A percentile compares a stretch with the other conserved stretches of the same genome.
Conservation (phyloP, 2,329 filamentous ascomycete genomes). For the Cercospora beticola region DNA sequence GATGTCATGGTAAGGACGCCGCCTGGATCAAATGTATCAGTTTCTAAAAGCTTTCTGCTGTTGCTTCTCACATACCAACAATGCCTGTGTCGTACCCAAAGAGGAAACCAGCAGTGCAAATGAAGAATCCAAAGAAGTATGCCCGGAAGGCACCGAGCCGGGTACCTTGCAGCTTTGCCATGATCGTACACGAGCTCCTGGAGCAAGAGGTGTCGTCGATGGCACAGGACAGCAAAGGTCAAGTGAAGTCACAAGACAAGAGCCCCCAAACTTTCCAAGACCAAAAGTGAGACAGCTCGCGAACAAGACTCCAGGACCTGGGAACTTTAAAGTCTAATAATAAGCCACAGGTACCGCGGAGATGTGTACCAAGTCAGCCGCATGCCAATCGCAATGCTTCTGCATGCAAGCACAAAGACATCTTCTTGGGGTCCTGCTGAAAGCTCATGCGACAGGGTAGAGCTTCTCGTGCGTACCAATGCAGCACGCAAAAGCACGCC, state of each 20-base stretch:
- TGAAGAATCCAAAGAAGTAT: conserved; percentile 31
- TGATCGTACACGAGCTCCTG: background rate
- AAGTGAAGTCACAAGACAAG: conserved; percentile 1
- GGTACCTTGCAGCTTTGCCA: conserved; percentile 29
- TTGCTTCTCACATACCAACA: conserved; percentile 21
- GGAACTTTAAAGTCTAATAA: background rate
- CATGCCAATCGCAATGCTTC: background rate
- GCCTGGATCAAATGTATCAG: conserved; percentile 15
- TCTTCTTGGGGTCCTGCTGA: background rate
- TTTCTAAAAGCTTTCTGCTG: background rate
- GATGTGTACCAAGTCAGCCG: background rate
- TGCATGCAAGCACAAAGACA: background rate
- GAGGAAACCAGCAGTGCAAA: conserved; percentile 29
- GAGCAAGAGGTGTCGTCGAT: background rate
- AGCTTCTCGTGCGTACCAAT: background rate
- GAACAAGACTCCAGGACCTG: background rate
- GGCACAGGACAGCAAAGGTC: background rate
- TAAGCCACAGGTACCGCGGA: background rate
- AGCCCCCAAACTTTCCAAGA: background rate
- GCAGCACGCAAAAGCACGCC: conserved; percentile 15
- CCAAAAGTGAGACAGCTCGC: background rate
- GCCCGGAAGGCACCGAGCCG: conserved; percentile 27
- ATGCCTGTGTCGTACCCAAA: conserved; percentile 49
- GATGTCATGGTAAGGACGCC: conserved; percentile 34
- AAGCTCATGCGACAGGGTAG: background rate